Evolutionary conservation across 495 filamentous ascomycete genomes (phyloP), one percentile per base, ranked within the genome.

Genomic region (Margaritispora aquatica): DNA sequence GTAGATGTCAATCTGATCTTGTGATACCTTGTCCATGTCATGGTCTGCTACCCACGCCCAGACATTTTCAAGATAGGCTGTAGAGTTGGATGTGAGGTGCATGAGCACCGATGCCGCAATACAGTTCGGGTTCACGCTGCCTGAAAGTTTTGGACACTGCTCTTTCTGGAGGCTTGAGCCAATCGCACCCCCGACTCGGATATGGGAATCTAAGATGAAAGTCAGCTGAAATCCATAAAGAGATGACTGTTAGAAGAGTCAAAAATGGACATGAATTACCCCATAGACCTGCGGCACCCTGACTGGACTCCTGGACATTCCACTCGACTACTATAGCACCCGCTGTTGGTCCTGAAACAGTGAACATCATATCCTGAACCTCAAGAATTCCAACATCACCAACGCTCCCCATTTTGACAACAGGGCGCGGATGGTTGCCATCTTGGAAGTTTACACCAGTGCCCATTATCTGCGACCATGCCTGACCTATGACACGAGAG

Each of bases 171-270:
- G 74, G 24, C 79, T 68, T 0, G 87, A 88, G 27, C 87, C 86
- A 1, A 81, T 79, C 26, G 79, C 77, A 20, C 89, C 89, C 51
- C 87, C 81, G 27, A 84, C 74, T 27, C 88, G 86, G 69, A 84
- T 80, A 67, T 92, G 88, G 0, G 83, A 80, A 66, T 92, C 88
- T 47, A n/a, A n/a, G n/a, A n/a, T n/a, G n/a, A n/a, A n/a, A n/a
- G n/a, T n/a, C n/a, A n/a, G n/a, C n/a, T n/a, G n/a, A n/a, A n/a
- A n/a, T n/a, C n/a, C n/a, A n/a, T n/a, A n/a, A n/a, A n/a, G n/a
- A n/a, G 44, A 19, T 67, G 29, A 61, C 64, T 17, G 62, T 60
- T 49, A 72, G 70, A 2, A 77, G 71, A 20, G 72, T 41, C 19
- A 73, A 70, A 71, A 72, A 38, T 61, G 65, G 19, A 62, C 69